phyloP scores from a whole-genome alignment of 106 monocot species.

The Gastrodia elata region DNA sequence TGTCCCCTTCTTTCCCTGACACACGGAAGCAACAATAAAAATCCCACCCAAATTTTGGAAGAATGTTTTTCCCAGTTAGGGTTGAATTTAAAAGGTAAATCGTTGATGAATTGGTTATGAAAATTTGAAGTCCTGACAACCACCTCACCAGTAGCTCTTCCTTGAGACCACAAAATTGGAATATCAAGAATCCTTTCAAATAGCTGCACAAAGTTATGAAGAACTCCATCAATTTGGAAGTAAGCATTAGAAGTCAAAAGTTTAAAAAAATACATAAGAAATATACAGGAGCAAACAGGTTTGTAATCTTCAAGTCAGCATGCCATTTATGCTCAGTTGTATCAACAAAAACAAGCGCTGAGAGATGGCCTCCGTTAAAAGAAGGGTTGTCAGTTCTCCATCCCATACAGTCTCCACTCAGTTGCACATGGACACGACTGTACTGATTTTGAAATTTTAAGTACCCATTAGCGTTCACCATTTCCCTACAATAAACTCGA shows the following conservation, averaged over 20 bases:
- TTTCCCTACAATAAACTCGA: slow-evolving; percentile 51
- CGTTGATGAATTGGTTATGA: neutral
- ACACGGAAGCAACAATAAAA: too few species aligned
- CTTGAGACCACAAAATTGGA: slow-evolving; percentile 58
- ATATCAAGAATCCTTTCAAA: slow-evolving; percentile 95
- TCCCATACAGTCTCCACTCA: slow-evolving; percentile 74
- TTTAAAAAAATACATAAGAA: neutral
- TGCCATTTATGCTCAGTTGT: slow-evolving; percentile 72
- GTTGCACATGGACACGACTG: slow-evolving; percentile 70
- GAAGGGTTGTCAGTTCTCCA: slow-evolving; percentile 58
- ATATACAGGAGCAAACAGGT: slow-evolving; percentile 84
- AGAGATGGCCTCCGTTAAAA: slow-evolving; percentile 67
- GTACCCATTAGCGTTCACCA: slow-evolving; percentile 62
- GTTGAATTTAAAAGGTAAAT: neutral
- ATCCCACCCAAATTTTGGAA: too few species aligned
- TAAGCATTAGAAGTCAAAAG: neutral
- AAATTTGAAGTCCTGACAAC: slow-evolving; percentile 25
- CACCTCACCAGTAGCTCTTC: slow-evolving; percentile 99
- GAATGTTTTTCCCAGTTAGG: neutral
- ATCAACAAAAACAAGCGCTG: slow-evolving; percentile 83
- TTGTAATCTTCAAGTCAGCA: slow-evolving; percentile 68
- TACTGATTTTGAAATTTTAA: slow-evolving; percentile 85
- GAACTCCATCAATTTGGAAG: slow-evolving; percentile 1
- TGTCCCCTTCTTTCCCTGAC: too few species aligned
- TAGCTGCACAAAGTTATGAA: slow-evolving; percentile 51